Base-by-base conservation (phyloP, 305 asterid genomes). In the Stenogyne calaminthoides region DNA sequence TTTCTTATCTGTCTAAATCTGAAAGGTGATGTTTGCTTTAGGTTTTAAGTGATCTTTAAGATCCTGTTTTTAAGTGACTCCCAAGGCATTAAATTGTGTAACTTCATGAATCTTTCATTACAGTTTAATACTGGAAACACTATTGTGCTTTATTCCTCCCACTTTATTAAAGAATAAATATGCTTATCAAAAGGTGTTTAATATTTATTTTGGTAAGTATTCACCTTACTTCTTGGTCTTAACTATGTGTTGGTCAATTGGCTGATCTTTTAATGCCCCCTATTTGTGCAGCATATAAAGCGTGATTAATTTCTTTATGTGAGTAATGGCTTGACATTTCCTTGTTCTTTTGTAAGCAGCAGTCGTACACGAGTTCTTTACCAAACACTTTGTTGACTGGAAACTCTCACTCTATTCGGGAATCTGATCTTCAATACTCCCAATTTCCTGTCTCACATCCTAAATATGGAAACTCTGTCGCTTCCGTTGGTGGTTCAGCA, bases 351-450 rank as follows among this genome's bases (percentile, higher is more conserved):
- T 62, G 18, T 76, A 15, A 18, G 27, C 80, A 78, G 86, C 87
- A 82, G 36, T 74, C 87, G 7, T 77, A 86, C 65, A 29, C 91
- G 67, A 86, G 81, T 51, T 76, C 88, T 20, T 75, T 82, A 32
- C 84, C 83, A 22, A 80, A 83, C 73, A 64, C 85, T 51, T 69
- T 82, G 78, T 68, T 84, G 84, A 60, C 85, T 6, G 80, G 87
- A 76, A 86, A 82, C 75, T 79, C 61, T 47, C 83, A 80, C 57
- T 77, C 85, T 22, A 82, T 82, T 67, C 85, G 94, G 61, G 98
- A 92, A 73, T 72, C 91, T 72, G 96, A 92, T 80, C 84, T 87
- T 64, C 86, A 84, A 60, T 92, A 87, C 82, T 88, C 91, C 4
- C 96, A 76, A 19, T 90, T 86, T 78, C 79, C 91, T 36, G 70